These are phyloP conservation scores for Fagopyrum homotropicum DNA, from an alignment of 148 eudicot genomes.

Conservation along the genomic window DNA sequence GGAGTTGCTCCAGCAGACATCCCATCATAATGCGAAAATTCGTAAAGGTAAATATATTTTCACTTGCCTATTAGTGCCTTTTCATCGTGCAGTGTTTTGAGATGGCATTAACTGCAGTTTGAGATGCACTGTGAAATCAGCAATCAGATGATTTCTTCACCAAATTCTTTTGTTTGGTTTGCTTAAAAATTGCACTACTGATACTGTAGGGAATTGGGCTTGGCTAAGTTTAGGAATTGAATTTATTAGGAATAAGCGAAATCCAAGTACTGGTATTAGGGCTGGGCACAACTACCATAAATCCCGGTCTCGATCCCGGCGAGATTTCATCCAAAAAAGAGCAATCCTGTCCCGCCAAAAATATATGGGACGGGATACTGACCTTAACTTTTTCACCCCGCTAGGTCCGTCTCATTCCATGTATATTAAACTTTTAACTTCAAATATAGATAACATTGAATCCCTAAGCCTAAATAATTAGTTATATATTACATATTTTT, in stretches of 20 bases:
- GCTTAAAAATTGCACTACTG: background rate
- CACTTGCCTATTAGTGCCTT: background rate
- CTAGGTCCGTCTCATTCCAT: no score
- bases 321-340: no score
- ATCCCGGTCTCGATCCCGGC: no score
- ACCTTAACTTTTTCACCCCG: no score
- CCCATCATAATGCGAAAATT: conserved; percentile 86
- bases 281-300: no score
- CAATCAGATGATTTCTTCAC: background rate
- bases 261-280: background rate
- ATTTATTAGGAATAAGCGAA: background rate
- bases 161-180: background rate
- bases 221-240: background rate
- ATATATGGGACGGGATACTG: no score
- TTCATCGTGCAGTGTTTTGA: background rate
- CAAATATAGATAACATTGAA: no score
- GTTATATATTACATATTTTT: no score
- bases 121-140: background rate
- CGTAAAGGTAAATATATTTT: conserved; percentile 56
- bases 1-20: conserved; percentile 92
- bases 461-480: no score
- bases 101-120: background rate
- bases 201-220: background rate
- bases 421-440: no score
- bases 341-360: no score